Base-by-base conservation (phyloP, 78 protist species). In the Dictyostelium discoideum region DNA sequence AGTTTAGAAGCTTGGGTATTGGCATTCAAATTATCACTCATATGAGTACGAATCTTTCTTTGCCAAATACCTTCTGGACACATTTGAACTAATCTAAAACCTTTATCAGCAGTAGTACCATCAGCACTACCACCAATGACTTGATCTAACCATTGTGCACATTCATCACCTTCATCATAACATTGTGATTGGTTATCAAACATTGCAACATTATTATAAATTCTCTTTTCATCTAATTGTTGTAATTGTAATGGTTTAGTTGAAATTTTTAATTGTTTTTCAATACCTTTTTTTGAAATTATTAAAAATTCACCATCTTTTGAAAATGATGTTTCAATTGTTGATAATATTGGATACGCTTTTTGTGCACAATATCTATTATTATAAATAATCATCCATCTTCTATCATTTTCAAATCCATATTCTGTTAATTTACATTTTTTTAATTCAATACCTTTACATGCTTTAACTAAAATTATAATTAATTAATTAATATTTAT, bases 341-440 rank as follows among this genome's bases (percentile, higher is more conserved):
- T 16, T 57, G 87, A 78, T 16, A 88, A n/a, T 14, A 39, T 32
- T 65, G 93, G 93, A 18, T 13, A 24, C 0, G 60, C 32, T 46
- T 85, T 78, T 50, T 80, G 86, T 39, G 87, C 42, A 10, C 82
- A 57, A 40, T 78, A 80, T 88, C 93, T 78, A 42, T 84, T 76
- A 60, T 88, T 42, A n/a, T 57, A 26, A 46, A 11, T 24, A 6
- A 88, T 24, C 93, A 88, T 88, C 93, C 93, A 88, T 80, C 86
- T 78, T 88, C 93, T 88, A 65, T 88, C 93, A 80, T 88, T 88
- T 44, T 50, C 86, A 40, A 88, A 80, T 40, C 93, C 93, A 42
- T 22, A 44, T 65, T 65, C 72, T 42, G 83, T 85, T 20, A 80
- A 24, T 42, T 88, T 78, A 20, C 39, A 42, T 73, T 60, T n/a